Conservation (phyloP, 441 rosid species). For the Capsella rubella region DNA sequence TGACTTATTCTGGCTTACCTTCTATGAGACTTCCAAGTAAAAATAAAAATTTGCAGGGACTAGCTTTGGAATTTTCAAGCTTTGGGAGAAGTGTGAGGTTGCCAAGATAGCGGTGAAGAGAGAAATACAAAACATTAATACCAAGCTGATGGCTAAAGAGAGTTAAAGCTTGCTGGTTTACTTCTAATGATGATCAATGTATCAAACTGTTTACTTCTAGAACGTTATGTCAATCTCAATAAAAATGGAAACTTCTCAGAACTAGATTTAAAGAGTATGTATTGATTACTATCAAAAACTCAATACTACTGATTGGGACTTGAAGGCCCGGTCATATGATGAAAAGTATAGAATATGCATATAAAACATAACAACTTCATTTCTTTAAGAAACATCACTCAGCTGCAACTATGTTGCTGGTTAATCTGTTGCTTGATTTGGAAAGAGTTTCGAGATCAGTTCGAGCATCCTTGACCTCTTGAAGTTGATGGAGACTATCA, state of each 20-base stretch:
- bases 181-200: conserved; percentile 2
- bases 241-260: background rate
- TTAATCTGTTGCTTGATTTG: conserved; percentile 47
- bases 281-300: conserved; percentile 21
- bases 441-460: conserved; percentile 65
- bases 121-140: conserved; percentile 84
- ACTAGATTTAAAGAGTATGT: background rate
- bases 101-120: conserved; percentile 95
- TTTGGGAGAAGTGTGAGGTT: conserved; percentile 98
- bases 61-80: conserved; percentile 85
- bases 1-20: conserved; percentile 34
- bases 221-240: conserved; percentile 3
- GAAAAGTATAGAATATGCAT: conserved; percentile 24
- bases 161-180: conserved; percentile 70
- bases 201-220: background rate
- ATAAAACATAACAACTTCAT: conserved; percentile 19
- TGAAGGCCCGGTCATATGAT: background rate
- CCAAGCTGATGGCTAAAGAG: conserved; percentile 85
- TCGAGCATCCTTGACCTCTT: conserved; percentile 62
- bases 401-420: conserved; percentile 56
- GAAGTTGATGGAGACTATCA: conserved; percentile 45
- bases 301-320: conserved; percentile 14
- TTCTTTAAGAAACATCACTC: conserved; percentile 45
- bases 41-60: conserved; percentile 86
- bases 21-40: conserved; percentile 62